Percentiles rank a stretch among this genome's conserved stretches.
Evolutionary conservation across 768 basidiomycete genomes (phyloP).

Genomic region (Myochromella boudieri): DNA sequence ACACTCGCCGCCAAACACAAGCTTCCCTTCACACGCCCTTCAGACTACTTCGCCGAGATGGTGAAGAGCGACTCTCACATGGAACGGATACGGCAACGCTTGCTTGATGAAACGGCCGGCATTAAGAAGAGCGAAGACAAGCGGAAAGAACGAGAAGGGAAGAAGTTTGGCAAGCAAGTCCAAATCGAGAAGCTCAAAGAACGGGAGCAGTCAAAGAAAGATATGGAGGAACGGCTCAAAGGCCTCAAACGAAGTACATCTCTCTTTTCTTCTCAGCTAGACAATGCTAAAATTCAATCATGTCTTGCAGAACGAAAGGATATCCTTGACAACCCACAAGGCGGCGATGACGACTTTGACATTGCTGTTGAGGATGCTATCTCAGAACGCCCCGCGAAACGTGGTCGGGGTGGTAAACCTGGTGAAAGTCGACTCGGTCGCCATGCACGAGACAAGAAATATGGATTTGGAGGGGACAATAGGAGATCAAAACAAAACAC

Average conservation of each 20-base stretch:
- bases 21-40: constrained; percentile 86
- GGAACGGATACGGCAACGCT: constrained; percentile 89
- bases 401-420: constrained; percentile 45
- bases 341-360: constrained; percentile 75
- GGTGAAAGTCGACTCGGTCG: constrained; percentile 48
- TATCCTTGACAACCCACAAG: constrained; percentile 63
- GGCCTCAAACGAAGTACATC: constrained; percentile 86
- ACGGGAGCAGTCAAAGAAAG: constrained; percentile 86
- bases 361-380: constrained; percentile 91
- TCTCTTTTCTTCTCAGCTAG: not conserved
- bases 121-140: constrained; percentile 94
- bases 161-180: constrained; percentile 98
- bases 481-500: constrained; percentile 81
- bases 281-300: not conserved
- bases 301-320: constrained; percentile 74
- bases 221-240: constrained; percentile 84
- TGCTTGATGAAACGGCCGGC: constrained; percentile 83
- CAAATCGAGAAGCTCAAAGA: constrained; percentile 94
- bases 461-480: constrained; percentile 73
- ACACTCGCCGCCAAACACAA: constrained; percentile 75
- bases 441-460: constrained; percentile 72
- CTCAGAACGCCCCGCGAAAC: constrained; percentile 63
- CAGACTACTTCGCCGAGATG: constrained; percentile 98
- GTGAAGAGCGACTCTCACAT: constrained; percentile 96
- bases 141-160: constrained; percentile 87